A percentile compares a stretch with the other conserved stretches of the same genome.
phyloP scores from a whole-genome alignment of 176 grass and related monocot species.

The Otatea glauca region DNA sequence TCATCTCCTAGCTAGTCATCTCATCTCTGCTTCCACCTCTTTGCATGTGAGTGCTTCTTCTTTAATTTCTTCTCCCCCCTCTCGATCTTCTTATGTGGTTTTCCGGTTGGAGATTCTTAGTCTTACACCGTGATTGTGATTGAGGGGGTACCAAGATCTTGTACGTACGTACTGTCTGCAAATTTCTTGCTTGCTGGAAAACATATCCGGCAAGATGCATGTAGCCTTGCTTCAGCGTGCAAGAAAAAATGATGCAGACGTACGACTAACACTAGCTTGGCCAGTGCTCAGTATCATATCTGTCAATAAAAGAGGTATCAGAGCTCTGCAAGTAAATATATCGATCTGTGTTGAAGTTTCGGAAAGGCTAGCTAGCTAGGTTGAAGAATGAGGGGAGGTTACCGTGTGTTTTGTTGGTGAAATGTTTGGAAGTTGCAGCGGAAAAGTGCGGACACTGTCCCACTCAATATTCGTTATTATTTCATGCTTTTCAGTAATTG shows the following conservation, averaged over 20 bases:
- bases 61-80: constrained; percentile 1
- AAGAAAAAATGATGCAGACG: background rate
- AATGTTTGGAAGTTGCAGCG: background rate
- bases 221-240: background rate
- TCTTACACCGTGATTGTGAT: constrained; percentile 34
- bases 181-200: background rate
- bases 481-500: constrained; percentile 38
- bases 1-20: background rate
- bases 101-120: constrained; percentile 55
- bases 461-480: constrained; percentile 18
- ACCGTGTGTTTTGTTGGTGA: background rate
- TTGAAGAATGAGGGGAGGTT: background rate
- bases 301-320: background rate
- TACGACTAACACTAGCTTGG: background rate
- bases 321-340: background rate
- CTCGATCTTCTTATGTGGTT: constrained; percentile 27
- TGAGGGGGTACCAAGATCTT: constrained; percentile 19
- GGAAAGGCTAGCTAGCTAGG: background rate
- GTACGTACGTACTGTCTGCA: constrained; percentile 3
- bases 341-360: background rate
- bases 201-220: background rate
- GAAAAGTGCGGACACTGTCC: background rate
- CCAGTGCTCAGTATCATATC: too few relatives aligned
- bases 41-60: constrained; percentile 45
- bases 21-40: background rate